Base-by-base conservation (phyloP, 2,329 filamentous ascomycete genomes). In the Leptodontidium sp. region DNA sequence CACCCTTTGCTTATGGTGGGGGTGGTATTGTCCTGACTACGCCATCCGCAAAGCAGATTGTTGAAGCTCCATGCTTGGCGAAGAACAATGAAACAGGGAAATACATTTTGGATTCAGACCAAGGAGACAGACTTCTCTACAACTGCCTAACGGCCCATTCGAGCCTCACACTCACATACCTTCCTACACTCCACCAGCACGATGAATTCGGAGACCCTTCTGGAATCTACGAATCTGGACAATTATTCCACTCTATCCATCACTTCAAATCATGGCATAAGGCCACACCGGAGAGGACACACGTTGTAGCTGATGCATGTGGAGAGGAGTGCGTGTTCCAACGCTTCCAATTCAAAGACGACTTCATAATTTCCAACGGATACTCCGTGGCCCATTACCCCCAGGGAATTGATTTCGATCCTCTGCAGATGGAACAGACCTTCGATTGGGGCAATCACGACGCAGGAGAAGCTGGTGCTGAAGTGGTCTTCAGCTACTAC, bases 401-500 rank as follows among this genome's bases (percentile, higher is more conserved):
- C 0, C 45, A 72, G 15, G 77, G 77, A 26, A 78, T 78, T 63
- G 70, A 76, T 61, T 78, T 78, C 57, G 75, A 79, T 62, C 69
- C 71, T 1, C 50, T 65, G n/a, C 73, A 76, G 40, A 70, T 72
- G 50, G 77, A 79, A 64, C 67, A 63, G 7, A 79, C 77, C 6
- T 78, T 79, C 52, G 72, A 74, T 53, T 69, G 71, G 5, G 72
- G 71, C 1, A 61, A 66, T 9, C 68, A 68, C 1, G 64, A 68
- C 1, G 81, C 84, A 69, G 3, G 14, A 1, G 71, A 70, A 7
- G 15, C 50, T 24, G 50, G 40, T 11, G 68, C 70, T 15, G 75
- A 75, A 15, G 73, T 77, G 5, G 63, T 72, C 1, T 68, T 76
- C 32, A 70, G 66, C 50, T 86, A 83, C 70, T 80, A 81, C 59